Conservation (phyloP, 1,284 basidiomycete genomes). For the Ustilago tritici region DNA sequence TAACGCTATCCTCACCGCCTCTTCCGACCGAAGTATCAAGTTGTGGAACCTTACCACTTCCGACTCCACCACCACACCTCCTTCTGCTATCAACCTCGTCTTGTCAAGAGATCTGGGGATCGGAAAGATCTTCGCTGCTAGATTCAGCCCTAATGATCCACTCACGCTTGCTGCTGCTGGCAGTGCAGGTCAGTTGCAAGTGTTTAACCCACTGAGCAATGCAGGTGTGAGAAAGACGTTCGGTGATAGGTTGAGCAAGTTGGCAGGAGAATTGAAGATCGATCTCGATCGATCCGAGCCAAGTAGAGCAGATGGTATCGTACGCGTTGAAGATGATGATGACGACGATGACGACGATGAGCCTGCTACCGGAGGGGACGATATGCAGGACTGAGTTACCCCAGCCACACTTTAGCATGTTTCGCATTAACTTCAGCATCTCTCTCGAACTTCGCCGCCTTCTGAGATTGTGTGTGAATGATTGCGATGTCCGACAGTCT, state of each 20-base stretch:
- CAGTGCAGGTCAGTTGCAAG: constrained; percentile 88
- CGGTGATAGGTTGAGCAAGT: constrained; percentile 64
- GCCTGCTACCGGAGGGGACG: constrained; percentile 7
- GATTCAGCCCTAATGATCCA: constrained; percentile 93
- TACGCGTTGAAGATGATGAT: constrained; percentile 46
- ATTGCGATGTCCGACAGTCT: not conserved
- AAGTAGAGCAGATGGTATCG: constrained; percentile 47
- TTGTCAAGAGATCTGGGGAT: constrained; percentile 91
- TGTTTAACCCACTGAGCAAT: constrained; percentile 80
- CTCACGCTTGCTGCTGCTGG: constrained; percentile 94
- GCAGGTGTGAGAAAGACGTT: constrained; percentile 69
- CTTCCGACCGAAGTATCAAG: constrained; percentile 85
- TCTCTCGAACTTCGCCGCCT: not conserved
- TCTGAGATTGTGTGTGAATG: not conserved
- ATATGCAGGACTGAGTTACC: constrained; percentile 37
- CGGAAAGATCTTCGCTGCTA: constrained; percentile 91
- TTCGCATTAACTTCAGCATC: not conserved
- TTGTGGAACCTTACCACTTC: constrained; percentile 85
- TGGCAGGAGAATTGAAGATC: constrained; percentile 22
- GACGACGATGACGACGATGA: constrained; percentile 49
- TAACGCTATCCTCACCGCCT: constrained; percentile 91
- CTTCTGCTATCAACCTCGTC: constrained; percentile 79
- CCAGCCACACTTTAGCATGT: not conserved
- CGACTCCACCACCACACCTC: constrained; percentile 70
- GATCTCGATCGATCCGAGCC: constrained; percentile 45